Evolutionary conservation across 2,329 filamentous ascomycete species (phyloP), one percentile per base, ranked within the genome.

Genomic region (Claviceps humidiphila): DNA sequence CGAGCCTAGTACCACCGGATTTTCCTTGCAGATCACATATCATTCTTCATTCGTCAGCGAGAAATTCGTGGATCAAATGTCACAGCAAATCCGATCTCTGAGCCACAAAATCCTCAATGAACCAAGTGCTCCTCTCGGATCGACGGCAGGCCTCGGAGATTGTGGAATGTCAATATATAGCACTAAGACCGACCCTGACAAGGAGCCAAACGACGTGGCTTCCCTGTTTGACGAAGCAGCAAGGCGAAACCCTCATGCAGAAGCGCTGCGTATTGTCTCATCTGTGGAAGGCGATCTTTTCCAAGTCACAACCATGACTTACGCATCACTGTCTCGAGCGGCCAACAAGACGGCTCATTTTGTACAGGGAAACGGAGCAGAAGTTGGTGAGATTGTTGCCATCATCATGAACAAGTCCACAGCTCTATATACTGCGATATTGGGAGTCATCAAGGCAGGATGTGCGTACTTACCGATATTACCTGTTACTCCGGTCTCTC

Each of bases 391-490:
- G 16, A 68, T 87, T 9, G 71, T 94, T n/a, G 82, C 82, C 38
- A 77, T 95, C 45, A 73, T 84, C 46, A 83, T 94, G 77, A 79
- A 90, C 22, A 94, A 93, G 62, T 90, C 84, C 0, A 64, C 81
- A 1, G 66, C 81, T 26, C 68, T 94, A 0, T 95, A 95, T 61
- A 73, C 82, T 30, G 75, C 81, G 0, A 87, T 95, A 26, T 71
- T 95, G 34, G 89, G 81, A 1, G 76, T 84, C 22, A 66, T 88
- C 37, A 94, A 94, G 60, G 71, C 80, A 5, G 87, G 88, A 8
- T 83, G 82, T 59, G 87, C 82, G 7, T 93, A 94, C 61, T 68
- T 95, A n/a, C 88, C 89, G 0, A 72, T 95, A 4, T 74, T 87
- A 1, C 85, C 87, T 1, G 80, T 77, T n/a, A 85, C 83, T 0